These are phyloP conservation scores for Colletotrichum theobromicola DNA, from an alignment of 2,329 filamentous ascomycete species.

Conservation along the genomic window DNA sequence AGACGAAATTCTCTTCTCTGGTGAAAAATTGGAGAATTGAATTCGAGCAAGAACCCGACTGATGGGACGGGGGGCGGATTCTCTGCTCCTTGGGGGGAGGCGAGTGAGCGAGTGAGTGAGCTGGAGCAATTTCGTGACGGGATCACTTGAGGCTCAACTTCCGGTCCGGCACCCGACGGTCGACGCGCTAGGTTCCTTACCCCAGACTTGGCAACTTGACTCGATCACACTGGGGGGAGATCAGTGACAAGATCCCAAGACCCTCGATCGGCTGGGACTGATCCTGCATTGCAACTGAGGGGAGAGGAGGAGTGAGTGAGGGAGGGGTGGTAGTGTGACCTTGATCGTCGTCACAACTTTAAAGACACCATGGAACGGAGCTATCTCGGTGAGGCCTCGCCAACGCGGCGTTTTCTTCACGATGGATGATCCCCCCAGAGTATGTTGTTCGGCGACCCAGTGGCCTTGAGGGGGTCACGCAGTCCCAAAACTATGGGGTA, in stretches of 20 bases:
- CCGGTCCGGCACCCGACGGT: neutral
- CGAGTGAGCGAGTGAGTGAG: neutral
- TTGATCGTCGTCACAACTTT: neutral
- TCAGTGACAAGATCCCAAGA: neutral
- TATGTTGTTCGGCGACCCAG: neutral
- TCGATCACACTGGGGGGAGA: neutral
- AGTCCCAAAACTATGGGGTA: neutral
- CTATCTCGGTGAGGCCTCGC: constrained; percentile 6
- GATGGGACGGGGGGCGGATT: neutral
- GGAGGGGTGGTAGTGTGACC: neutral
- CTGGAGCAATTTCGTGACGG: neutral
- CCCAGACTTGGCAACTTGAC: constrained; percentile 1
- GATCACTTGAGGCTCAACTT: constrained; percentile 4
- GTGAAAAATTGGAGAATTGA: neutral
- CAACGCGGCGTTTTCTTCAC: constrained; percentile 2
- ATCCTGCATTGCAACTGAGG: neutral
- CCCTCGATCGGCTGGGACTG: neutral
- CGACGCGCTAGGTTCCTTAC: neutral
- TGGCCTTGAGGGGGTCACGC: neutral
- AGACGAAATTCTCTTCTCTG: neutral
- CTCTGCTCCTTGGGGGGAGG: neutral
- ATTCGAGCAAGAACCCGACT: neutral
- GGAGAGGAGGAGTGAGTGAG: neutral
- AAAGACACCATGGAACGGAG: neutral
- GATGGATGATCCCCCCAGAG: neutral